phyloP scores from a whole-genome alignment of 768 basidiomycete species.

The Floccularia luteovirens region DNA sequence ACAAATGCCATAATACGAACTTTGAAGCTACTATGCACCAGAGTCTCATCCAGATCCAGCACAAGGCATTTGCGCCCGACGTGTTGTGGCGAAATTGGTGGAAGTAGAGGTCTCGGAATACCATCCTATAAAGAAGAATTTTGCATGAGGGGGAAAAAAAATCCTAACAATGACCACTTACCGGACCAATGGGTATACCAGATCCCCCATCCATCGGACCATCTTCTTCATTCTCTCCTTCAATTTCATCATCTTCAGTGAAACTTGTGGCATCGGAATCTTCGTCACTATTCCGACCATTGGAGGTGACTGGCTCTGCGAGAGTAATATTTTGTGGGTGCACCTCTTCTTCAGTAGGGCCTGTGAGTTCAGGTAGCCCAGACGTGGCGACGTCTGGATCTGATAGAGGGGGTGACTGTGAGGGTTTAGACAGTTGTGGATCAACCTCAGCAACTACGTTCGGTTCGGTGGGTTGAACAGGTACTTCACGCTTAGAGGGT shows the following conservation, averaged over 20 bases:
- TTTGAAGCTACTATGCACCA: slow-evolving; percentile 98
- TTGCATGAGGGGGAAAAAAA: slow-evolving; percentile 2
- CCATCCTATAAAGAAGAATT: slow-evolving; percentile 57
- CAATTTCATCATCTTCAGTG: slow-evolving; percentile 59
- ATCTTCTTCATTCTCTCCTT: slow-evolving; percentile 43
- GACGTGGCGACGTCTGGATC: slow-evolving; percentile 88
- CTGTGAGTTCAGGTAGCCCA: slow-evolving; percentile 89
- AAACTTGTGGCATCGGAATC: slow-evolving; percentile 61
- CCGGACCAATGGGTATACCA: slow-evolving; percentile 91
- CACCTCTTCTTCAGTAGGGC: slow-evolving; percentile 53
- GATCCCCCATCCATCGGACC: slow-evolving; percentile 85
- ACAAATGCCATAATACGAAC: slow-evolving; percentile 30
- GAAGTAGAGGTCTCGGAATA: slow-evolving; percentile 77
- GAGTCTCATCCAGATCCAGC: slow-evolving; percentile 93
- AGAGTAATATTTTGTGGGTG: slow-evolving; percentile 26
- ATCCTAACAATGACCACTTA: slow-evolving; percentile 31
- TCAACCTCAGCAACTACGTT: not conserved
- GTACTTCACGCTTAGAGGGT: not conserved
- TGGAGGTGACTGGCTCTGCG: slow-evolving; percentile 25
- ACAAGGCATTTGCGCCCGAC: slow-evolving; percentile 92
- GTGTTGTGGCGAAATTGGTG: slow-evolving; percentile 74
- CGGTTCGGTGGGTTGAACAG: not conserved
- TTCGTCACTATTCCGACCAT: slow-evolving; percentile 38
- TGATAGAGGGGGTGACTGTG: slow-evolving; percentile 39
- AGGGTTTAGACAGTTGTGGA: not conserved